Conservation (phyloP, 106 monocot species). For the Ottelia alismoides region DNA sequence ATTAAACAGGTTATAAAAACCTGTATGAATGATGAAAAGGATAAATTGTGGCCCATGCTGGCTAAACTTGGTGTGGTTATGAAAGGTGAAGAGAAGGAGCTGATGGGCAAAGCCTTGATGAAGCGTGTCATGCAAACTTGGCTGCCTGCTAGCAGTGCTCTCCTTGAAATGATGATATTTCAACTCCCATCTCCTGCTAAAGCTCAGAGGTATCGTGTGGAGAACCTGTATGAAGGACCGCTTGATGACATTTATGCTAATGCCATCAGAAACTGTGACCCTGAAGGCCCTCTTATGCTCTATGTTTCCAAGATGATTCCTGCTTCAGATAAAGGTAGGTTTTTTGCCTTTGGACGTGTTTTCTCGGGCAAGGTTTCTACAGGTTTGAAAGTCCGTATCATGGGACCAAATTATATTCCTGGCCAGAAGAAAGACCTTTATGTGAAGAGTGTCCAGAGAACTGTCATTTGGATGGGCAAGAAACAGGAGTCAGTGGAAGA, state of each 20-base stretch:
- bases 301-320: constrained; percentile 52
- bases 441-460: constrained; percentile 39
- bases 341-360: constrained; percentile 42
- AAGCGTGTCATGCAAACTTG: constrained; percentile 46
- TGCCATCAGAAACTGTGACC: constrained; percentile 35
- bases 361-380: constrained; percentile 34
- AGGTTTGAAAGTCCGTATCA: constrained; percentile 32
- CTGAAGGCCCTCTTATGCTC: constrained; percentile 36
- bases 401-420: constrained; percentile 44
- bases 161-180: constrained; percentile 50
- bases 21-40: constrained; percentile 40
- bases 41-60: constrained; percentile 42
- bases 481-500: constrained; percentile 40
- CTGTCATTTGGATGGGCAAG: constrained; percentile 52
- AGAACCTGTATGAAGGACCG: constrained; percentile 40
- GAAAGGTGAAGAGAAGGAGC: constrained; percentile 38
- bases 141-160: constrained; percentile 34
- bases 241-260: constrained; percentile 37
- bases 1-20: constrained; percentile 39
- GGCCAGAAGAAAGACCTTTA: constrained; percentile 48
- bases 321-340: constrained; percentile 36
- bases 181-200: constrained; percentile 36
- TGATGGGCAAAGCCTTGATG: constrained; percentile 36
- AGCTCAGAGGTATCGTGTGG: constrained; percentile 41
- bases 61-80: constrained; percentile 32